A percentile compares a stretch with the other conserved stretches of the same genome.
These are phyloP conservation scores for Lipomyces chichibuensis DNA, from an alignment of 805 yeast species.

Conservation along the genomic window DNA sequence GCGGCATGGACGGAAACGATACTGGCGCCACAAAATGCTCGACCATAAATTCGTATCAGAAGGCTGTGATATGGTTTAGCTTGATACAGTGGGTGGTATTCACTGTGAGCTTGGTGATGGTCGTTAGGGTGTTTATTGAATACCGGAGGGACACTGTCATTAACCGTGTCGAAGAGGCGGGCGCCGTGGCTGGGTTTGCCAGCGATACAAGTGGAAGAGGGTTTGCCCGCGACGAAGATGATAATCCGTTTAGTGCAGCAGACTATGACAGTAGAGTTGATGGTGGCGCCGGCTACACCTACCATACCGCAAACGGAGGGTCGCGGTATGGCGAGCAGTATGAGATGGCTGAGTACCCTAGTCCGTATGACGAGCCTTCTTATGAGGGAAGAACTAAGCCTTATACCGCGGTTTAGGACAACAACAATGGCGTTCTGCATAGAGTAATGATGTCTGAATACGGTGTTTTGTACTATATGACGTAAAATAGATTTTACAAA, in stretches of 20 bases:
- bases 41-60: conserved; percentile 16
- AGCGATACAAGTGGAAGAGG: neutral
- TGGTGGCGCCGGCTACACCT: conserved; percentile 20
- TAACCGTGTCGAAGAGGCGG: neutral
- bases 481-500: neutral
- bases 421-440: neutral
- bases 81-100: conserved; percentile 9
- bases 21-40: neutral
- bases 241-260: conserved; percentile 21
- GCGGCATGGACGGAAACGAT: neutral
- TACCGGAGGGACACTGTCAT: conserved; percentile 4
- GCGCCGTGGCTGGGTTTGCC: too few relatives aligned
- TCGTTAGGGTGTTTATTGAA: conserved; percentile 7
- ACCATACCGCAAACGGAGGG: neutral
- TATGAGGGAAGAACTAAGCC: neutral
- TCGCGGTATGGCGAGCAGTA: conserved; percentile 5
- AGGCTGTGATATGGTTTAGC: conserved; percentile 24
- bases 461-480: neutral
- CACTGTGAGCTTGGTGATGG: conserved; percentile 12
- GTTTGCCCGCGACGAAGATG: neutral
- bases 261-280: conserved; percentile 25
- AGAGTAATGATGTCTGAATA: neutral
- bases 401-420: neutral
- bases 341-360: conserved; percentile 14
- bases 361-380: conserved; percentile 12